Base-by-base conservation (phyloP, 768 basidiomycete species). In the Mycena albidolilacea region DNA sequence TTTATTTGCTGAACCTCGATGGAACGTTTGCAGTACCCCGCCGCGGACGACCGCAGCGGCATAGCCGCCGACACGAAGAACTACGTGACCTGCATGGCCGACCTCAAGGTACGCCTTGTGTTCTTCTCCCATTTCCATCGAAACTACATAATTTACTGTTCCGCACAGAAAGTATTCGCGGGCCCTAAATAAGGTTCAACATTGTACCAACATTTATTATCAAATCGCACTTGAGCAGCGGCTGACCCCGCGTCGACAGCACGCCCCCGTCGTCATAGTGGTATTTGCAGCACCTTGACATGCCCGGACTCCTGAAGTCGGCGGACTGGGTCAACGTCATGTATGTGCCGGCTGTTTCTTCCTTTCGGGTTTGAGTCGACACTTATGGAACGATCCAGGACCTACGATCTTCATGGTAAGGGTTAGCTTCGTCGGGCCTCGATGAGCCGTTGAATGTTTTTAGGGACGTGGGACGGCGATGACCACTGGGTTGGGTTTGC, bases 221-320 rank as follows among this genome's bases (percentile, higher is more conserved):
- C 41, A 9, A 9, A 43, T 14, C 1, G 12, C 10, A 14, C 41
- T 43, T 43, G 41, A 43, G 8, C 41, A 14, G 10, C 12, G 41
- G 30, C 41, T 43, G 10, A 43, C 41, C 41, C 41, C 5, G 30
- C 59, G 19, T 21, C 21, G 10, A 19, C 46, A 69, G 68, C 58
- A 81, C 80, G 77, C 77, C 1, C 80, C 80, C n/a, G 0, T 78
- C 80, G 1, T 76, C 74, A 3, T 80, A 67, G 59, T 81, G 81
- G 81, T 81, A 81, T 69, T 68, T 81, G 7, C 81, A 81, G 64
- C 74, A 81, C 48, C 80, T 80, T 30, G 81, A 81, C 62, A 72
- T 81, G 48, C 75, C 74, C 5, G 75, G 57, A 2, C 48, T 80
- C 38, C 21, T 77, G 17, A 58, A 78, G 37, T 63, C 46, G 3